Percentiles rank a stretch among this genome's conserved stretches.
Conservation (phyloP, 2,329 filamentous ascomycete species). For the Stagonosporopsis rhizophila region DNA sequence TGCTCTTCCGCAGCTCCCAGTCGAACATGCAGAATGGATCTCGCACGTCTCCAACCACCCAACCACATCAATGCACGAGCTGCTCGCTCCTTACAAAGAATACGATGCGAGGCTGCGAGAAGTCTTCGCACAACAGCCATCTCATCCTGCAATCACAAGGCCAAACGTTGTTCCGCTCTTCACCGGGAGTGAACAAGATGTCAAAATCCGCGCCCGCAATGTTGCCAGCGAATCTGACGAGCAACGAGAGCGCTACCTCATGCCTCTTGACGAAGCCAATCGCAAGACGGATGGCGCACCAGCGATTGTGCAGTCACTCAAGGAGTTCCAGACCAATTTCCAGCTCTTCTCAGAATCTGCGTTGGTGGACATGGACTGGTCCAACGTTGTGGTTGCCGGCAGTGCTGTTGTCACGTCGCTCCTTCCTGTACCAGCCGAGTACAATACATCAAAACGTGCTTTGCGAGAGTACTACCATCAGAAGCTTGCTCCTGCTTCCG, state of each 20-base stretch:
- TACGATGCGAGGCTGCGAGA: conserved; percentile 73
- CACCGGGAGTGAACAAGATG: conserved; percentile 57
- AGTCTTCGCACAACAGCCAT: conserved; percentile 72
- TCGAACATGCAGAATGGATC: conserved; percentile 52
- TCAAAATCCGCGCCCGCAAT: conserved; percentile 69
- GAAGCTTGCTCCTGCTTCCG: conserved; percentile 79
- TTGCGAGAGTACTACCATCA: conserved; percentile 75
- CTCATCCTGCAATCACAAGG: conserved; percentile 63
- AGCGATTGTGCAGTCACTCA: conserved; percentile 71
- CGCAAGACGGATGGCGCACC: conserved; percentile 69
- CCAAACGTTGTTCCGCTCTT: conserved; percentile 74
- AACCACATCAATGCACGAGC: conserved; percentile 61
- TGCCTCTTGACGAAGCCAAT: conserved; percentile 68
- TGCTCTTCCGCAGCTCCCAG: conserved; percentile 50
- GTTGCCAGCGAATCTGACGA: conserved; percentile 64
- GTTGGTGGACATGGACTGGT: conserved; percentile 78
- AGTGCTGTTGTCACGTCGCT: conserved; percentile 82
- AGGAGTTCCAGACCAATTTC: conserved; percentile 81
- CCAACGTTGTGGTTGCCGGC: conserved; percentile 80
- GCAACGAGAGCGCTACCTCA: conserved; percentile 71
- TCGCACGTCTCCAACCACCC: conserved; percentile 64
- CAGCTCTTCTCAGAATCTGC: conserved; percentile 81
- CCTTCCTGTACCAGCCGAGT: conserved; percentile 66
- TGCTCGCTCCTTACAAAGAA: conserved; percentile 70
- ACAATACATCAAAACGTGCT: conserved; percentile 50